phyloP scores from a whole-genome alignment of 2,329 filamentous ascomycete species.

The Cercospora sp. region DNA sequence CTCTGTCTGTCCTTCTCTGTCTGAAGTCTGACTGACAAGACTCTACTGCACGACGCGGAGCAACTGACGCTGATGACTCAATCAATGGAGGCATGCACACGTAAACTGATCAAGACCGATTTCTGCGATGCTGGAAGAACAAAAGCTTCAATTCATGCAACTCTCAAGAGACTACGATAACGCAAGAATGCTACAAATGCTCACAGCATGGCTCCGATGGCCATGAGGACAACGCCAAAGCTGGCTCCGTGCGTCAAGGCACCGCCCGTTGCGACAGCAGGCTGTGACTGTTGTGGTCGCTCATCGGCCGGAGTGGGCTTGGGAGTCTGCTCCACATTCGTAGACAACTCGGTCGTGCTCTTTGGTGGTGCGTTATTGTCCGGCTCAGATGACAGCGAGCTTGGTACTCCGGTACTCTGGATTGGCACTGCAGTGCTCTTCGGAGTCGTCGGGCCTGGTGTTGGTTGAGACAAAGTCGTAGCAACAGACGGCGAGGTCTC shows the following conservation, averaged over 20 bases:
- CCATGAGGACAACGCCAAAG: constrained; percentile 2
- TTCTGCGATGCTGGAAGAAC: not conserved
- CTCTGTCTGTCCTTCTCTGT: too few relatives aligned
- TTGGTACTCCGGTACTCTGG: not conserved
- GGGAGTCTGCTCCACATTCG: not conserved
- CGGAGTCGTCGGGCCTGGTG: not conserved
- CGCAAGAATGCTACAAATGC: not conserved
- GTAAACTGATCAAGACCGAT: not conserved
- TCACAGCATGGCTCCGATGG: constrained; percentile 7
- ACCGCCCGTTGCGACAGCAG: not conserved
- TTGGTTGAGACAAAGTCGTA: not conserved
- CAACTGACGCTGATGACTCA: not conserved
- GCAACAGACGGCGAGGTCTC: not conserved
- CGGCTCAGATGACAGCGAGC: not conserved
- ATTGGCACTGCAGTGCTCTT: not conserved
- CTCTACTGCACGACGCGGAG: not conserved
- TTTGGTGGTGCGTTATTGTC: not conserved
- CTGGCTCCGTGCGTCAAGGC: not conserved
- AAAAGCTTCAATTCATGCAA: not conserved
- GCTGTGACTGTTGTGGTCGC: not conserved
- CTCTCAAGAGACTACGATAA: not conserved
- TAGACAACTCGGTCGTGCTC: not conserved
- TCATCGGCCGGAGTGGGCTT: not conserved
- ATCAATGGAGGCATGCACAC: not conserved
- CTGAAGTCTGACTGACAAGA: too few relatives aligned